A percentile compares a stretch with the other conserved stretches of the same genome.
Evolutionary conservation across 257 asterid genomes (phyloP).

Genomic region (Primulina huaijiensis): DNA sequence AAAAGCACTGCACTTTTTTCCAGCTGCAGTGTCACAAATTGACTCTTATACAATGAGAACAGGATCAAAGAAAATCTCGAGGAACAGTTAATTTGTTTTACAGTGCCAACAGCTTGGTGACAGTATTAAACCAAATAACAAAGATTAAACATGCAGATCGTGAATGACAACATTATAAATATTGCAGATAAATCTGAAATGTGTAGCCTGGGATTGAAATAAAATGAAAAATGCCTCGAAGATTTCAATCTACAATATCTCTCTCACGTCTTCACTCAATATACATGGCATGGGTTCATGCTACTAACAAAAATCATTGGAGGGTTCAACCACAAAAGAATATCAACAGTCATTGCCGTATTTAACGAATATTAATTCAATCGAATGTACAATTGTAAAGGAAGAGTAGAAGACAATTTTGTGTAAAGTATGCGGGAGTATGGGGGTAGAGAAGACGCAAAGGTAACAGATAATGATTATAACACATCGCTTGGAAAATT

Average conservation of each 20-base stretch:
- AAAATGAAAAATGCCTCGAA: not conserved
- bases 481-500: not conserved
- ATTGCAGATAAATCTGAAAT: constrained; percentile 15
- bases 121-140: not conserved
- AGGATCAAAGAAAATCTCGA: constrained; percentile 10
- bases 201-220: not conserved
- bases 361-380: not conserved
- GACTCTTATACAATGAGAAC: constrained; percentile 9
- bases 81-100: not conserved
- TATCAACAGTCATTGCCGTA: not conserved
- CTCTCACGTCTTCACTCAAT: not conserved
- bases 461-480: not conserved
- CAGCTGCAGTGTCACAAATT: constrained; percentile 49
- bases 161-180: not conserved
- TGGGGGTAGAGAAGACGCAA: not conserved
- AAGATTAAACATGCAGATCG: not conserved
- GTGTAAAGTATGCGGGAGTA: not conserved
- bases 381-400: not conserved
- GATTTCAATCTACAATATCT: not conserved
- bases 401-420: not conserved
- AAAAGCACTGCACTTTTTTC: constrained; percentile 91
- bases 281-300: constrained; percentile 4
- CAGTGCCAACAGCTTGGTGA: not conserved
- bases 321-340: not conserved
- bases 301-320: not conserved